A percentile compares a stretch with the other conserved stretches of the same genome.
phyloP scores from a whole-genome alignment of 306 rosid genomes.

The Calophaca sinica region DNA sequence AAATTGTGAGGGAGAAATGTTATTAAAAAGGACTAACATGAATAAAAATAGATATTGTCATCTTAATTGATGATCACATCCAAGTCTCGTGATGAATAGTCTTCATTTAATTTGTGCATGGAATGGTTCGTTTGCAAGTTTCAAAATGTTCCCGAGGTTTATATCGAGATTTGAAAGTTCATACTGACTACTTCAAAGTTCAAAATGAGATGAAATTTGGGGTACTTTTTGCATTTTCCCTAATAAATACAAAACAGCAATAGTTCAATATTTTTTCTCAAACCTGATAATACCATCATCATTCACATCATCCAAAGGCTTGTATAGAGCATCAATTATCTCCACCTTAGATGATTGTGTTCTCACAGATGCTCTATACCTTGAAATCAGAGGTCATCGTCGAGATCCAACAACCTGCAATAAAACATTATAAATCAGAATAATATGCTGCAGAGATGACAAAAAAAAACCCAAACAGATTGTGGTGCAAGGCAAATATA shows the following conservation, averaged over 20 bases:
- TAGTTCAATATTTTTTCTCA: conserved; percentile 23
- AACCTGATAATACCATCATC: conserved; percentile 96
- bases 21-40: neutral
- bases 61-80: neutral
- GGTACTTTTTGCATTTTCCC: conserved; percentile 7
- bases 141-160: neutral
- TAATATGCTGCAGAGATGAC: conserved; percentile 26
- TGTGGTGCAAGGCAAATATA: conserved; percentile 35
- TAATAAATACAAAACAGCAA: conserved; percentile 4
- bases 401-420: conserved; percentile 91
- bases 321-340: conserved; percentile 88
- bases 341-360: conserved; percentile 83
- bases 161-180: neutral
- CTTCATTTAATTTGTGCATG: neutral
- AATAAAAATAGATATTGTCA: neutral
- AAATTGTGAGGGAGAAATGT: neutral
- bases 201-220: neutral
- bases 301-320: conserved; percentile 71
- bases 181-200: neutral
- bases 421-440: conserved; percentile 45
- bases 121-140: neutral
- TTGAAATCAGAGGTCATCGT: conserved; percentile 85
- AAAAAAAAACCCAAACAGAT: conserved; percentile 32
- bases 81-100: neutral
- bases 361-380: conserved; percentile 89